Conservation (phyloP, 2,329 filamentous ascomycete species). For the Neoascochyta sp. region DNA sequence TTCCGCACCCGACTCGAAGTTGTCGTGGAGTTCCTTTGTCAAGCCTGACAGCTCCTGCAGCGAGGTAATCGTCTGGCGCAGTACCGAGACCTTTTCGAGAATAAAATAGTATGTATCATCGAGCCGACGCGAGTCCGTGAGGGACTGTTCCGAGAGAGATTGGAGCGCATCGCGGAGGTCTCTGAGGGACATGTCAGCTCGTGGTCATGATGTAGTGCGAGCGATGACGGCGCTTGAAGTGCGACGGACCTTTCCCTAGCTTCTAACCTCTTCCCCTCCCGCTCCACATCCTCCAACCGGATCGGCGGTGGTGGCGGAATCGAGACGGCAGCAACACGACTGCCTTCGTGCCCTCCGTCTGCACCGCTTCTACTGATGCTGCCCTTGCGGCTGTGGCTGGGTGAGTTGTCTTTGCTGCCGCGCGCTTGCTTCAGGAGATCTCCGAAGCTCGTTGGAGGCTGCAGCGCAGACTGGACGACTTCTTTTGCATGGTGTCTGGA, state of each 20-base stretch:
- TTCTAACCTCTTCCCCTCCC: slow-evolving; percentile 34
- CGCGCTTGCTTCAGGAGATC: slow-evolving; percentile 40
- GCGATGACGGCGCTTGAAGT: background rate
- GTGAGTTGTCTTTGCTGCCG: slow-evolving; percentile 29
- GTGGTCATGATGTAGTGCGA: background rate
- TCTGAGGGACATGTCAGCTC: slow-evolving; percentile 23
- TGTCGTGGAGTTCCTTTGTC: slow-evolving; percentile 55
- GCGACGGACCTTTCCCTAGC: slow-evolving; percentile 37
- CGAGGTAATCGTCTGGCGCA: slow-evolving; percentile 62
- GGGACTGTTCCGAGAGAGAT: slow-evolving; percentile 57
- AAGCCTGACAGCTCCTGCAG: slow-evolving; percentile 64
- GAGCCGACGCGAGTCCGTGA: slow-evolving; percentile 60
- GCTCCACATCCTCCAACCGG: slow-evolving; percentile 39
- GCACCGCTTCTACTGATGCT: slow-evolving; percentile 14
- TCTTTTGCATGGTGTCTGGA: slow-evolving; percentile 40
- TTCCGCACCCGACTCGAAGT: slow-evolving; percentile 59
- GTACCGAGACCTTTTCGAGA: slow-evolving; percentile 61
- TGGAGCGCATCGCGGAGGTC: slow-evolving; percentile 42
- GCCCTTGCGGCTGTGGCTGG: slow-evolving; percentile 27
- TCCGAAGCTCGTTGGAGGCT: slow-evolving; percentile 45
- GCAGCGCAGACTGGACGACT: slow-evolving; percentile 44
- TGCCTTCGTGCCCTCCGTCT: slow-evolving; percentile 1
- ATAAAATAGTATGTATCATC: slow-evolving; percentile 73
- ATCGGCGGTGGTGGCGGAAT: slow-evolving; percentile 27
- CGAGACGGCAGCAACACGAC: slow-evolving; percentile 7